A percentile compares a stretch with the other conserved stretches of the same genome.
Evolutionary conservation across 108 stramenopile genomes (phyloP).

Genomic region (Skeletonema menzelii): DNA sequence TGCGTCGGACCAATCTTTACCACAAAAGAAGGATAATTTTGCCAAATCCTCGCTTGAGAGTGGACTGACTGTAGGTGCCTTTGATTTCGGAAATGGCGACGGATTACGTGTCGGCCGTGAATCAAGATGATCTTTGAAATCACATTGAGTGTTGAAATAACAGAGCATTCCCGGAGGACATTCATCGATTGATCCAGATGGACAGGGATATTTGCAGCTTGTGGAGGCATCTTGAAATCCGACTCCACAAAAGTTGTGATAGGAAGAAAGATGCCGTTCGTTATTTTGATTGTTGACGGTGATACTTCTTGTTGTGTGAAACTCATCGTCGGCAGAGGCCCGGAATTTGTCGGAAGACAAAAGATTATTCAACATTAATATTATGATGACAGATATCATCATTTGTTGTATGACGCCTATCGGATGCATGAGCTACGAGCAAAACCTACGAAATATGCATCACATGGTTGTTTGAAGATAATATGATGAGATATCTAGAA

Average conservation of each 20-base stretch:
- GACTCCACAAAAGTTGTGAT: constrained; percentile 10
- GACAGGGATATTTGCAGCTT: background rate
- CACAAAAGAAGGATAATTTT: background rate
- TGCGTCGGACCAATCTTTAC: constrained; percentile 14
- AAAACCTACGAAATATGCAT: too few species aligned
- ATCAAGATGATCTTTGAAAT: constrained; percentile 4
- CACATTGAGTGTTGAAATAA: constrained; percentile 17
- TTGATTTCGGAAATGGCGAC: constrained; percentile 1
- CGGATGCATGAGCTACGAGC: too few species aligned
- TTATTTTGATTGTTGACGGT: too few species aligned
- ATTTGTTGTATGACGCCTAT: too few species aligned
- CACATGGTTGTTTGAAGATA: too few species aligned
- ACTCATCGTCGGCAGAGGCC: too few species aligned
- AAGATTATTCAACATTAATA: too few species aligned
- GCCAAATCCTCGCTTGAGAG: background rate
- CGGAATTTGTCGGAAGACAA: too few species aligned
- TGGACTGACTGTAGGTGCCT: background rate
- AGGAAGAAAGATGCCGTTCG: background rate
- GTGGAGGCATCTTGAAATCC: background rate
- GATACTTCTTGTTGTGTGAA: too few species aligned
- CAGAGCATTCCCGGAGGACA: constrained; percentile 20
- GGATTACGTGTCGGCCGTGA: background rate
- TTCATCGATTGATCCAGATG: constrained; percentile 2
- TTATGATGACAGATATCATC: too few species aligned
- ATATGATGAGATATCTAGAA: too few species aligned